phyloP scores from a whole-genome alignment of 352 stramenopile species.

The Peronospora farinosa region DNA sequence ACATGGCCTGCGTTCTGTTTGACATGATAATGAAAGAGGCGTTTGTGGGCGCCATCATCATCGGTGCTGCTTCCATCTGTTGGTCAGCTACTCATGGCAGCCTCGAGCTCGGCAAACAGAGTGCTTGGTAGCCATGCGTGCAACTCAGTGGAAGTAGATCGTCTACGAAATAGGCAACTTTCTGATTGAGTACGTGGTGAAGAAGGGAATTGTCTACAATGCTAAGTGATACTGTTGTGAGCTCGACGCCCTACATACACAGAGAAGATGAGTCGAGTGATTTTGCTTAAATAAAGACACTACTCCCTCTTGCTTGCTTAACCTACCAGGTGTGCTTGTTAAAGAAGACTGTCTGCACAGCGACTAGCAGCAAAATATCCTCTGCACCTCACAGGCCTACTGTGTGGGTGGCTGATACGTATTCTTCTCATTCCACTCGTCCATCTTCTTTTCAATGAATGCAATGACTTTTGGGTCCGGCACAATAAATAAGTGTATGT shows the following conservation, averaged over 20 bases:
- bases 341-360: neutral
- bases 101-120: slow-evolving; percentile 70
- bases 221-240: slow-evolving; percentile 11
- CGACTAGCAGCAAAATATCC: neutral
- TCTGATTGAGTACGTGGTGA: slow-evolving; percentile 72
- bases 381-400: no score
- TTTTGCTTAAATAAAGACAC: slow-evolving; percentile 12
- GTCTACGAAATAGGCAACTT: slow-evolving; percentile 84
- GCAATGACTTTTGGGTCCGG: slow-evolving; percentile 71
- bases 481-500: slow-evolving; percentile 83
- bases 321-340: neutral
- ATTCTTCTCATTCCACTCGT: slow-evolving; percentile 87
- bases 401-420: slow-evolving; percentile 77
- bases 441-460: slow-evolving; percentile 87
- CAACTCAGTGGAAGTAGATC: slow-evolving; percentile 74
- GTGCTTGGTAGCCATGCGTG: slow-evolving; percentile 58
- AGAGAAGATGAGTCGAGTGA: slow-evolving; percentile 3
- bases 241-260: slow-evolving; percentile 1
- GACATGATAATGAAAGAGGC: slow-evolving; percentile 84
- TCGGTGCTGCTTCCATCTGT: slow-evolving; percentile 78
- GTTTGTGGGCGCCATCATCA: slow-evolving; percentile 76
- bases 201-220: slow-evolving; percentile 45
- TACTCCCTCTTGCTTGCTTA: slow-evolving; percentile 2
- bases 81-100: slow-evolving; percentile 66
- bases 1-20: slow-evolving; percentile 81